Conservation (phyloP, 306 rosid genomes). For the Acacia crassicarpa region DNA sequence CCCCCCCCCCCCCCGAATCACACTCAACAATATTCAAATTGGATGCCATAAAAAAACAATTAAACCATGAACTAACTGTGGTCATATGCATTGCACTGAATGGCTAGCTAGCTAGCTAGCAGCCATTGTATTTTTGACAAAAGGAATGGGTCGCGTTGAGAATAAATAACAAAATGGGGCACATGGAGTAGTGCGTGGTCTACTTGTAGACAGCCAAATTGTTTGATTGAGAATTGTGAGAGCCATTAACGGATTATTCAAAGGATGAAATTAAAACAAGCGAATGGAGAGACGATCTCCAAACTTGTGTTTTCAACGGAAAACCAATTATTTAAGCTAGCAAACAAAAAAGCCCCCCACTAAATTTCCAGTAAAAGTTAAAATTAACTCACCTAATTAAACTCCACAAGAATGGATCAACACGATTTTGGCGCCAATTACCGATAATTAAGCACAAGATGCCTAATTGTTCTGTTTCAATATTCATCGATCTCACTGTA, state of each 20-base stretch:
- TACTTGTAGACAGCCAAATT: background rate
- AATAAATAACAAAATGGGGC: background rate
- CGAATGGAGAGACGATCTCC: slow-evolving; percentile 25
- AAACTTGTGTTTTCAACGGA: background rate
- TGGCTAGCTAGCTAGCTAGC: background rate
- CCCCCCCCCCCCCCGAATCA: no score
- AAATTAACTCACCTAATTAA: slow-evolving; percentile 50
- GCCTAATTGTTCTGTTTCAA: slow-evolving; percentile 20
- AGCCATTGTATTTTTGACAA: background rate
- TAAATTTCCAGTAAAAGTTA: slow-evolving; percentile 40
- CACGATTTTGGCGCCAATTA: slow-evolving; percentile 29
- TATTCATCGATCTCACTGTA: background rate
- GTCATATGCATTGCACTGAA: background rate
- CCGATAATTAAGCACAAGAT: slow-evolving; percentile 1
- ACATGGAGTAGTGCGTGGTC: background rate
- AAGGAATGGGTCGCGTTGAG: background rate
- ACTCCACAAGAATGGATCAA: slow-evolving; percentile 2
- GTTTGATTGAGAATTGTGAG: slow-evolving; percentile 6
- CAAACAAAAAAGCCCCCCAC: slow-evolving; percentile 46
- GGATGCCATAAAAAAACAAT: no score
- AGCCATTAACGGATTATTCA: slow-evolving; percentile 6
- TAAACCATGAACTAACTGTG: no score
- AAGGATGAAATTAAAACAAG: background rate
- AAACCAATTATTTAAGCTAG: slow-evolving; percentile 22
- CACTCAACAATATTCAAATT: no score